phyloP scores from a whole-genome alignment of 148 eudicot species.

The Camellia lanceoleosa region DNA sequence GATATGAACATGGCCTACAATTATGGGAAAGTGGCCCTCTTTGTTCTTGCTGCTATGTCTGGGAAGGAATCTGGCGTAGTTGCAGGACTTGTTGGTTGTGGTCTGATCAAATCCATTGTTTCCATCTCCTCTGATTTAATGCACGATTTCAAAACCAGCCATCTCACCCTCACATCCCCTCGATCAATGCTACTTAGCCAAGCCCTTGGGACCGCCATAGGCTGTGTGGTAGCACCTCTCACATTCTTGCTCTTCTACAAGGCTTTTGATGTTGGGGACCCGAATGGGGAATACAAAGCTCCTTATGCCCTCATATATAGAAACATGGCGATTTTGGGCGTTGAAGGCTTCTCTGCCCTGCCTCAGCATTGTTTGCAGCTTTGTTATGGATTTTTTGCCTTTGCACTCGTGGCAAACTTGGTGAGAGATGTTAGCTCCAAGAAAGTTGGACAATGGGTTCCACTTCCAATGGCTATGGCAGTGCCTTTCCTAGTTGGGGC shows the following conservation, averaged over 20 bases:
- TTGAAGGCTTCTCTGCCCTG: constrained; percentile 64
- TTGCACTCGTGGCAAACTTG: constrained; percentile 48
- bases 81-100: constrained; percentile 75
- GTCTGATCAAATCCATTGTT: constrained; percentile 70
- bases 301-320: constrained; percentile 65
- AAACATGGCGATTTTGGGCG: constrained; percentile 83
- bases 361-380: constrained; percentile 66
- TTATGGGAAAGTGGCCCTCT: constrained; percentile 79
- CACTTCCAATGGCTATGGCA: constrained; percentile 82
- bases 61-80: constrained; percentile 61
- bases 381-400: constrained; percentile 56
- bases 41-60: constrained; percentile 50
- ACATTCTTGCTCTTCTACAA: constrained; percentile 62
- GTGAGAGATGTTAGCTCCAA: constrained; percentile 43
- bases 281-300: constrained; percentile 62
- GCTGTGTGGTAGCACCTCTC: constrained; percentile 61
- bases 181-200: constrained; percentile 73
- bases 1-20: constrained; percentile 85
- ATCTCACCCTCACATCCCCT: constrained; percentile 70
- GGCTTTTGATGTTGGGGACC: constrained; percentile 67
- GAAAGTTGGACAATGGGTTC: constrained; percentile 49
- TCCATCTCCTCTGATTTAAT: constrained; percentile 55
- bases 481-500: constrained; percentile 73
- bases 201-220: constrained; percentile 62
- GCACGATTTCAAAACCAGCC: constrained; percentile 74